phyloP scores from a whole-genome alignment of 2,329 filamentous ascomycete genomes.

The Trichoderma sp. region DNA sequence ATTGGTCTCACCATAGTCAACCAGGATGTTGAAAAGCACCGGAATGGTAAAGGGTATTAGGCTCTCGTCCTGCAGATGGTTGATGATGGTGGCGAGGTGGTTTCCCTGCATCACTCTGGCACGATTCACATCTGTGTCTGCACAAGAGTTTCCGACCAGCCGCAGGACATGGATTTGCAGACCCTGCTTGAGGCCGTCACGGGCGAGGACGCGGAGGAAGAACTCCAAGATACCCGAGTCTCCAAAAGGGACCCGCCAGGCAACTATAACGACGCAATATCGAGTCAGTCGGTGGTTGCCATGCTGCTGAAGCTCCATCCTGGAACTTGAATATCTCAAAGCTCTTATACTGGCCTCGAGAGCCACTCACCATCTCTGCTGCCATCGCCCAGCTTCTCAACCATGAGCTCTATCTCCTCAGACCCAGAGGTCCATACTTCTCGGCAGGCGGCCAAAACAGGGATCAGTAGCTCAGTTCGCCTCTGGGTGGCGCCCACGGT shows the following conservation, averaged over 20 bases:
- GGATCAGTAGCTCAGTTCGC: conserved; percentile 42
- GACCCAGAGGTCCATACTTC: conserved; percentile 48
- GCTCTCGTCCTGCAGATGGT: conserved; percentile 51
- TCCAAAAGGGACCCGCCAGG: conserved; percentile 61
- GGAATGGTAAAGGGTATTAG: conserved; percentile 59
- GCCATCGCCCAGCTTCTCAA: conserved; percentile 58
- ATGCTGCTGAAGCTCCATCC: not conserved
- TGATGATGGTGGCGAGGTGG: conserved; percentile 53
- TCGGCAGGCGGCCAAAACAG: conserved; percentile 46
- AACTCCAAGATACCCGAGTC: conserved; percentile 62
- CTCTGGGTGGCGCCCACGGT: conserved; percentile 32
- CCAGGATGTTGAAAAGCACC: conserved; percentile 64
- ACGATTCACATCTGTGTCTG: conserved; percentile 66
- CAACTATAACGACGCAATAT: conserved; percentile 44
- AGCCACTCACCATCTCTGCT: conserved; percentile 58
- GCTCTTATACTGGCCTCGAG: not conserved
- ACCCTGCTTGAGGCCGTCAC: conserved; percentile 44
- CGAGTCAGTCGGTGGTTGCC: not conserved
- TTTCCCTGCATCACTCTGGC: conserved; percentile 56
- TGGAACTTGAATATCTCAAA: not conserved
- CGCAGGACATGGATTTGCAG: conserved; percentile 61
- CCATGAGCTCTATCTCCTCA: conserved; percentile 50
- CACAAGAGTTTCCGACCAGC: conserved; percentile 64
- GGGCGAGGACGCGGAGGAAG: conserved; percentile 54
- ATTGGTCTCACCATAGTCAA: conserved; percentile 61